Base-by-base conservation (phyloP, 2,329 filamentous ascomycete species). In the Paecilomyces formosus region DNA sequence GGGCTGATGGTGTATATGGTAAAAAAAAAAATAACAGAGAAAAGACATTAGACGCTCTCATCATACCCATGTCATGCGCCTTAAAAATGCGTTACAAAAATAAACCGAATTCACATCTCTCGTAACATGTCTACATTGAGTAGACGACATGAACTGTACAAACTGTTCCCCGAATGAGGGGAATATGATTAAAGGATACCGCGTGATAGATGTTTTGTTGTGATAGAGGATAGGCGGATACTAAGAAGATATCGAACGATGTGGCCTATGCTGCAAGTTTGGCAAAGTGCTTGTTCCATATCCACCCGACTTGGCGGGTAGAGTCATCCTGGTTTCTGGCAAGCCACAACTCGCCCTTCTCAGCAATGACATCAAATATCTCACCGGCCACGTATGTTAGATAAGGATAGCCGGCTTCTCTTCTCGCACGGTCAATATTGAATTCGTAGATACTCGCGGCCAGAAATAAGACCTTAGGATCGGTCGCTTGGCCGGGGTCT, bases 251-350 rank as follows among this genome's bases (percentile, higher is more conserved):
- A 57, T 55, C 22, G 15, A 22, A 22, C 13, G 24, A 6, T 24
- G 21, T 24, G 66, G 21, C 3, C 56, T 73, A 72, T n/a, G 68
- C 66, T 30, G 75, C 75, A 54, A 84, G 70, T 57, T 80, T 80
- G 50, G 88, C 88, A 80, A 99, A 99, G 77, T 99, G 94, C 74
- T 97, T 97, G 68, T 92, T 96, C 94, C 94, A 99, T 68, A 99
- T 96, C 94, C 94, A 99, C 55, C 94, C 94, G 33, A 97, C 87
- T 63, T 86, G 82, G 63, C 88, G 84, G 11, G 79, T 81, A 1
- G 85, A 79, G 73, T 99, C 94, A 70, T 99, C 94, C 76, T 99
- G 94, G 71, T 99, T 99, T 74, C 91, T 91, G 56, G 94, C 94
- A 58, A 99, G 85, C 94, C 94, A 99, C 54, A 97, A 82, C 78